phyloP scores from a whole-genome alignment of 768 basidiomycete genomes.

The Russula ochroleuca region DNA sequence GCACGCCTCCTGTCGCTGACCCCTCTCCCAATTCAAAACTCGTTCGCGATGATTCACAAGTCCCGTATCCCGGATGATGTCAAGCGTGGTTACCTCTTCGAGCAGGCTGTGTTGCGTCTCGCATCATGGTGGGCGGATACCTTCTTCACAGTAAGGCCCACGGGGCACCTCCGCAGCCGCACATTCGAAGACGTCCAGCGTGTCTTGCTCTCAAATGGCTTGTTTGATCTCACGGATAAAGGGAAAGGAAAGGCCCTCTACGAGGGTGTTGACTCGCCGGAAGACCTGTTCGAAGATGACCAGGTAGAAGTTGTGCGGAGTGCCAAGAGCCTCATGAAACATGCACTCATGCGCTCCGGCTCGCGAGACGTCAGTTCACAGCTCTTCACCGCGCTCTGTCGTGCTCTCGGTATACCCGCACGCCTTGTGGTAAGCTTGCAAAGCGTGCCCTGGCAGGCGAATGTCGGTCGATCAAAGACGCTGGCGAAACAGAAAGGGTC shows the following conservation, averaged over 20 bases:
- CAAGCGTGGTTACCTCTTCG: slow-evolving; percentile 84
- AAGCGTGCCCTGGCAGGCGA: slow-evolving; percentile 84
- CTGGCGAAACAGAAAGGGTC: slow-evolving; percentile 41
- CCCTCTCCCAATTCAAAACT: slow-evolving; percentile 73
- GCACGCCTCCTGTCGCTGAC: slow-evolving; percentile 85
- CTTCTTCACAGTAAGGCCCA: slow-evolving; percentile 60
- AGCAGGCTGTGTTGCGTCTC: slow-evolving; percentile 68
- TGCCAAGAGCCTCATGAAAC: slow-evolving; percentile 89
- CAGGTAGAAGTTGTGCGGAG: slow-evolving; percentile 64
- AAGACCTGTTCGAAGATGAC: slow-evolving; percentile 44
- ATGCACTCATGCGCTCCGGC: slow-evolving; percentile 73
- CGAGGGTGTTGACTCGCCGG: slow-evolving; percentile 30
- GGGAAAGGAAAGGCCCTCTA: slow-evolving; percentile 8
- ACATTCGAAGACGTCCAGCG: slow-evolving; percentile 71
- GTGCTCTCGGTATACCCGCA: slow-evolving; percentile 81
- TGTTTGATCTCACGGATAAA: slow-evolving; percentile 26
- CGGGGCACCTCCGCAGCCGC: slow-evolving; percentile 67
- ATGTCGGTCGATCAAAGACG: slow-evolving; percentile 53
- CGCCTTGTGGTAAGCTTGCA: slow-evolving; percentile 88
- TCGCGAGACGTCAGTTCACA: slow-evolving; percentile 85
- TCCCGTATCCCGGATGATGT: slow-evolving; percentile 73
- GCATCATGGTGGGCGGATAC: slow-evolving; percentile 78
- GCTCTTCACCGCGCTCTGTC: slow-evolving; percentile 84
- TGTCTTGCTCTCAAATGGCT: slow-evolving; percentile 23
- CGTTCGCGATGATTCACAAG: slow-evolving; percentile 79